phyloP scores from a whole-genome alignment of 225 moss, liverwort and hornwort species.

The Physcomitrium patens region DNA sequence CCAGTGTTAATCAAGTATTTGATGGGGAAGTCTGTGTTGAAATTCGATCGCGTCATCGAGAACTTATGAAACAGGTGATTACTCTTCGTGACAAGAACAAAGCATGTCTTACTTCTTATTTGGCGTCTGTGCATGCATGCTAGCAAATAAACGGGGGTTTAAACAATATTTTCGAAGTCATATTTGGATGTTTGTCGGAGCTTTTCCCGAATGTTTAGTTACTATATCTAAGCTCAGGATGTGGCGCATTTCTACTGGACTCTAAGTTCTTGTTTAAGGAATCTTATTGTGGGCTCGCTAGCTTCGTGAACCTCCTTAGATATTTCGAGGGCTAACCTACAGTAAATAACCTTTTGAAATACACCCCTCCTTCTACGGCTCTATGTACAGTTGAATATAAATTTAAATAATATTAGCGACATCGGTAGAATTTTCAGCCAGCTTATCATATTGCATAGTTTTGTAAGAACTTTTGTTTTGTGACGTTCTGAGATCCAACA shows the following conservation, averaged over 20 bases:
- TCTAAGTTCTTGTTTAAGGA: no score
- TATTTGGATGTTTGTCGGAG: background rate
- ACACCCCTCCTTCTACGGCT: background rate
- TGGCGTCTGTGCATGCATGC: slow-evolving; percentile 17
- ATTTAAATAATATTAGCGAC: no score
- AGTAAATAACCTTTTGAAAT: background rate
- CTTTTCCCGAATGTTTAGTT: background rate
- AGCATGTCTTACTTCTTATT: background rate
- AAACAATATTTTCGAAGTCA: background rate
- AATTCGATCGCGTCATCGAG: slow-evolving; percentile 66
- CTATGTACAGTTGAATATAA: no score
- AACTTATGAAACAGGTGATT: slow-evolving; percentile 73
- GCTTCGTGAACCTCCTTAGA: background rate
- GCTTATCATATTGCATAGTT: no score
- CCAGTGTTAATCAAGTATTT: slow-evolving; percentile 79
- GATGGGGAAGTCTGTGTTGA: slow-evolving; percentile 83
- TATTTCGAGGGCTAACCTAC: background rate
- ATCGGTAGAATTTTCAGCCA: no score
- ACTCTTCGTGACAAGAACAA: background rate
- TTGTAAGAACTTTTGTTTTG: background rate
- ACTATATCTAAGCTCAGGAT: background rate
- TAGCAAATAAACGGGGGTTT: background rate
- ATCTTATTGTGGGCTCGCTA: no score
- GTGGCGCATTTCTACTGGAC: no score
- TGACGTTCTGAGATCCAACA: slow-evolving; percentile 1